Percentiles rank a stretch among this genome's conserved stretches.
These are phyloP conservation scores for Sugiyamaella japonica DNA, from an alignment of 1,139 yeast genomes.

Conservation along the genomic window DNA sequence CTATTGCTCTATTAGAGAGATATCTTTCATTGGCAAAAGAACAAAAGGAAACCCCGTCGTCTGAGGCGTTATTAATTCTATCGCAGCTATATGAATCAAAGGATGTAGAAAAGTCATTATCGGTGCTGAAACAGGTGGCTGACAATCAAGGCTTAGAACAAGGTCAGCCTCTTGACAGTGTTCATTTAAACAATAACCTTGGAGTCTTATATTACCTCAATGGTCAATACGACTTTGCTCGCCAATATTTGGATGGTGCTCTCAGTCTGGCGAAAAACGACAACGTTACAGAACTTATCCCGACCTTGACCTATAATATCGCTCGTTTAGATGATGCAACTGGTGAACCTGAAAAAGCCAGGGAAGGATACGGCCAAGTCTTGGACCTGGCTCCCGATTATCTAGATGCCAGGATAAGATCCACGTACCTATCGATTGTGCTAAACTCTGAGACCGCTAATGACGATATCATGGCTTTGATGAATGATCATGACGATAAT, in stretches of 20 bases:
- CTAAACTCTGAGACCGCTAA: constrained; percentile 45
- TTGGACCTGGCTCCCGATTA: constrained; percentile 65
- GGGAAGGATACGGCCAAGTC: constrained; percentile 55
- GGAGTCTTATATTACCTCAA: constrained; percentile 80
- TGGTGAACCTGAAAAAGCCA: constrained; percentile 49
- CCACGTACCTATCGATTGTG: constrained; percentile 53
- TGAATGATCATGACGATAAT: constrained; percentile 58
- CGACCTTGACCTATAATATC: constrained; percentile 42
- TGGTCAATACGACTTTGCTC: constrained; percentile 56
- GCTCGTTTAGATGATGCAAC: constrained; percentile 46
- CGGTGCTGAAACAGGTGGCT: constrained; percentile 52
- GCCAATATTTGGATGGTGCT: constrained; percentile 54
- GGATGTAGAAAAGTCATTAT: constrained; percentile 52
- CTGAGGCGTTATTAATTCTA: constrained; percentile 68
- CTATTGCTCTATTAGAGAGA: constrained; percentile 68
- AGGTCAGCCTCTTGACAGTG: constrained; percentile 54
- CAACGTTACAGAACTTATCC: constrained; percentile 27
- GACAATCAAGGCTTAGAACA: constrained; percentile 35
- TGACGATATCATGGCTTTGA: constrained; percentile 54
- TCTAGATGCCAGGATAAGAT: constrained; percentile 73
- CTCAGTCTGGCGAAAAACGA: constrained; percentile 42
- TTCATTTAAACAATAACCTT: constrained; percentile 74
- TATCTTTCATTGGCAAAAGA: constrained; percentile 63
- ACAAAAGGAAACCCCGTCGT: constrained; percentile 61
- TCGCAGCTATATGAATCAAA: constrained; percentile 65